Conservation (phyloP, 768 basidiomycete genomes). For the Hericium coralloides region DNA sequence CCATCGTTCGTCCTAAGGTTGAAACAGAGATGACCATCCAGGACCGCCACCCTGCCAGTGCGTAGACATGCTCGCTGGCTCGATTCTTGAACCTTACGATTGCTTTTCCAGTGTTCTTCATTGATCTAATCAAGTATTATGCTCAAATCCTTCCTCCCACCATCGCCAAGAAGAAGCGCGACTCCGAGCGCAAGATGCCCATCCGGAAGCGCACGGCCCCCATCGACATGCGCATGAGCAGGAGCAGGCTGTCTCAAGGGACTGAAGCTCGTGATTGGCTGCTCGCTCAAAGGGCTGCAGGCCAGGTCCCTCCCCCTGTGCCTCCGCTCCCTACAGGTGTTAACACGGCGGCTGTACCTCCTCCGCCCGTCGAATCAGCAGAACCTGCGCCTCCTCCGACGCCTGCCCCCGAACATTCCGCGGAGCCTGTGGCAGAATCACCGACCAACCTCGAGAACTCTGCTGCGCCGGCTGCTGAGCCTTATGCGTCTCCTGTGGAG, state of each 20-base stretch:
- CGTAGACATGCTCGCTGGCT: slow-evolving; percentile 16
- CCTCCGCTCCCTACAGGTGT: slow-evolving; percentile 3
- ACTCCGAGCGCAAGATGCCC: slow-evolving; percentile 79
- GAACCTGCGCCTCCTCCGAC: slow-evolving; percentile 18
- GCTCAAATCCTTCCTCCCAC: slow-evolving; percentile 68
- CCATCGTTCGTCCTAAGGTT: slow-evolving; percentile 69
- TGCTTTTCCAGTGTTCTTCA: slow-evolving; percentile 54
- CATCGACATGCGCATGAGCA: slow-evolving; percentile 81
- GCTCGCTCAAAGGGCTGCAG: slow-evolving; percentile 42
- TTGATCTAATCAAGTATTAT: slow-evolving; percentile 77
- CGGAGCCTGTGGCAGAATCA: neutral
- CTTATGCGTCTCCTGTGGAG: slow-evolving; percentile 1
- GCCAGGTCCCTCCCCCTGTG: slow-evolving; percentile 16
- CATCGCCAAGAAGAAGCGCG: slow-evolving; percentile 77
- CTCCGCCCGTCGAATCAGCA: slow-evolving; percentile 8
- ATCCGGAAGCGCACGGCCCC: slow-evolving; percentile 80
- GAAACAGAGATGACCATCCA: slow-evolving; percentile 86
- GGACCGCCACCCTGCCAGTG: slow-evolving; percentile 79
- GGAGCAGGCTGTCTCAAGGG: slow-evolving; percentile 65
- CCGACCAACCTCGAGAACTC: neutral
- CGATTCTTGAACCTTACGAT: neutral
- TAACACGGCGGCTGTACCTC: slow-evolving; percentile 18
- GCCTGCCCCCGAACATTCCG: slow-evolving; percentile 7
- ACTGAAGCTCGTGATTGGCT: slow-evolving; percentile 64
- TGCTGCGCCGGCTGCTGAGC: neutral